Base-by-base conservation (phyloP, 176 grass and related monocot genomes). In the Calamus simplicifolius region DNA sequence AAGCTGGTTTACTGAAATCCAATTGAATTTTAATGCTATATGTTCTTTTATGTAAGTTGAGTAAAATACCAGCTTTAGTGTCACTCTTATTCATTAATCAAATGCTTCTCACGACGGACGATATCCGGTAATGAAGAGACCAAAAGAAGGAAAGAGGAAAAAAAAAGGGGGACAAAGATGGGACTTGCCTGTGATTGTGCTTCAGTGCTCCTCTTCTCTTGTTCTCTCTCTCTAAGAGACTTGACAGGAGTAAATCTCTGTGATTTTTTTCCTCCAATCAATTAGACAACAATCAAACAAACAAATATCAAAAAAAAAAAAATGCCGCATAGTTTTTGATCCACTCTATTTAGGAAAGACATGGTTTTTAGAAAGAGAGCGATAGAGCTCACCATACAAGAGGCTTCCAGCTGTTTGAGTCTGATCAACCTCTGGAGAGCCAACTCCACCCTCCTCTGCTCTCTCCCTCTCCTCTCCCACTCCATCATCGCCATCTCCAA, bases 171-270 rank as follows among this genome's bases (percentile, higher is more conserved):
- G 35, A 2, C 2, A 38, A 10, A 38, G 6, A 38, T 43, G 3
- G 35, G 2, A 43, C 72, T 75, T 67, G 38, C 73, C 64, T 77
- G 64, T 48, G 73, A 69, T 26, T 69, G 55, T 8, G 43, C 17
- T 63, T 63, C 74, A 62, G 56, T 63, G 5, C 16, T 69, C 64
- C 68, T 77, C 65, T 56, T 77, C 48, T 77, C 74, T 61, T 77
- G 55, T 77, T 77, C 74, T 52, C 53, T 54, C 16, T 27, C 64
- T 62, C 74, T 69, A 18, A 77, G 21, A 12, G 74, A 69, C 25
- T 69, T 64, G 29, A 77, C 56, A 31, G 74, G 65, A 53, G 29
- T 49, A 29, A 69, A 28, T 19, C 35, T 77, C 74, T 77, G 65
- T 29, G 3, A 2, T 12, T 43, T 43, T 43, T 43, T 43, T 43